These are phyloP conservation scores for Colletotrichum scovillei DNA, from an alignment of 2,329 filamentous ascomycete genomes.

Conservation along the genomic window DNA sequence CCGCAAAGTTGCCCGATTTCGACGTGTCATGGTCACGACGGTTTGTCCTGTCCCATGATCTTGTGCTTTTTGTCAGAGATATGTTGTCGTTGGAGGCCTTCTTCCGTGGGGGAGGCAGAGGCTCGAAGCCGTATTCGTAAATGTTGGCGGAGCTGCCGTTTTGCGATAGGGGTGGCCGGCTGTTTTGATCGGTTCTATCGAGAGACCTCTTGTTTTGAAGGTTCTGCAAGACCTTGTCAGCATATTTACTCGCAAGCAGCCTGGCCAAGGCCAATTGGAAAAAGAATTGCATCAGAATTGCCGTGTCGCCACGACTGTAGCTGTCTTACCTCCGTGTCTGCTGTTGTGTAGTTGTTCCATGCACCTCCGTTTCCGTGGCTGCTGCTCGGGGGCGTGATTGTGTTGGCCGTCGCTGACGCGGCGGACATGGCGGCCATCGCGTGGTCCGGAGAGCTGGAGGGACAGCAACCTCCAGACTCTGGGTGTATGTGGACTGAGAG, in stretches of 20 bases:
- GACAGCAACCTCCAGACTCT: slow-evolving; percentile 30
- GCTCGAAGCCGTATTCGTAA: slow-evolving; percentile 37
- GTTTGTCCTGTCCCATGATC: slow-evolving; percentile 31
- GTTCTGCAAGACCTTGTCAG: slow-evolving; percentile 34
- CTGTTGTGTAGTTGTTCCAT: slow-evolving; percentile 53
- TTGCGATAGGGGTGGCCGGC: slow-evolving; percentile 30
- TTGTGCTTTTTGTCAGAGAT: slow-evolving; percentile 29
- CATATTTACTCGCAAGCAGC: not conserved
- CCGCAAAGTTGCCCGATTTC: slow-evolving; percentile 43
- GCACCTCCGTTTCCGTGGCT: slow-evolving; percentile 59
- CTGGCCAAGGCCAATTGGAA: not conserved
- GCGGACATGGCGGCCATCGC: slow-evolving; percentile 66
- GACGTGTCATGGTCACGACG: slow-evolving; percentile 38
- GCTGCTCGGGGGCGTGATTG: slow-evolving; percentile 60
- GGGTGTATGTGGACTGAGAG: not conserved
- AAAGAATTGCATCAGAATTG: not conserved
- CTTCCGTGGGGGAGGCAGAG: slow-evolving; percentile 43
- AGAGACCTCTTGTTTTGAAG: slow-evolving; percentile 35
- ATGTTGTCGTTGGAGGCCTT: slow-evolving; percentile 51
- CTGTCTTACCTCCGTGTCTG: slow-evolving; percentile 51
- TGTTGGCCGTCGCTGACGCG: slow-evolving; percentile 58
- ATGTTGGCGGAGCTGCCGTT: slow-evolving; percentile 40
- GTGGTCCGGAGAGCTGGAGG: slow-evolving; percentile 35
- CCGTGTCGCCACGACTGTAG: not conserved
- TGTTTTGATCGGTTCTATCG: slow-evolving; percentile 32